Evolutionary conservation across 2,329 filamentous ascomycete genomes (phyloP).

Genomic region (Alternaria alternata): DNA sequence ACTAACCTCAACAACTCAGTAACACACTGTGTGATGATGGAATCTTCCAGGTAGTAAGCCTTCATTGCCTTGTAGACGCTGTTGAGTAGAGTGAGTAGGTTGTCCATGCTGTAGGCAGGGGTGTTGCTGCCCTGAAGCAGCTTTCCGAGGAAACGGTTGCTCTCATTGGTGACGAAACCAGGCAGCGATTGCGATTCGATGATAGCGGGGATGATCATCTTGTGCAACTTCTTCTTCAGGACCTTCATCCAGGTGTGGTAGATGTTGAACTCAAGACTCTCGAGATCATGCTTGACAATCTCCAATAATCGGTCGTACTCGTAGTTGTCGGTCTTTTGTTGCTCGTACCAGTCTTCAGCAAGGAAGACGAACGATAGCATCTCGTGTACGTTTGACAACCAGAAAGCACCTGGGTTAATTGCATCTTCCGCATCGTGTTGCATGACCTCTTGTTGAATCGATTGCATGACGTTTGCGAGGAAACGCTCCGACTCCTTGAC

Average conservation of each 20-base stretch:
- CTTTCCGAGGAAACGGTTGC: conserved; percentile 97
- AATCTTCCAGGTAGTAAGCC: conserved; percentile 95
- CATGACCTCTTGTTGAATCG: conserved; percentile 99
- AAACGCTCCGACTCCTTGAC: conserved; percentile 99
- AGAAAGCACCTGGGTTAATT: conserved; percentile 96
- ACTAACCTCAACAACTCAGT: conserved; percentile 93
- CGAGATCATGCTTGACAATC: conserved; percentile 98
- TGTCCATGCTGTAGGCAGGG: conserved; percentile 99
- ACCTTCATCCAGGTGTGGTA: conserved; percentile 99
- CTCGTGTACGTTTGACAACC: conserved; percentile 98
- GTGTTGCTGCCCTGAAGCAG: conserved; percentile 87
- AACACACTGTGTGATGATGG: conserved; percentile 93
- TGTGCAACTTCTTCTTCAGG: conserved; percentile 97
- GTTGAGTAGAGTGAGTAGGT: conserved; percentile 92
- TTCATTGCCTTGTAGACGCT: conserved; percentile 99
- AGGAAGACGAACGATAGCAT: conserved; percentile 99
- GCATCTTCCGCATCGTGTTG: conserved; percentile 97
- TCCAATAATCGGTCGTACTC: conserved; percentile 97
- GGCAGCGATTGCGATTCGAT: conserved; percentile 98
- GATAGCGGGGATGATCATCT: conserved; percentile 99
- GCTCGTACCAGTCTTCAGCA: conserved; percentile 99
- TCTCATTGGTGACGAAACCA: conserved; percentile 98
- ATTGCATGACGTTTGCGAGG: conserved; percentile 99
- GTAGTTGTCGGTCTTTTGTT: conserved; percentile 98
- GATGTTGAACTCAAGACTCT: conserved; percentile 99